Conservation (phyloP, 192 early-diverging fungal genomes). For the Coemansia sp. region DNA sequence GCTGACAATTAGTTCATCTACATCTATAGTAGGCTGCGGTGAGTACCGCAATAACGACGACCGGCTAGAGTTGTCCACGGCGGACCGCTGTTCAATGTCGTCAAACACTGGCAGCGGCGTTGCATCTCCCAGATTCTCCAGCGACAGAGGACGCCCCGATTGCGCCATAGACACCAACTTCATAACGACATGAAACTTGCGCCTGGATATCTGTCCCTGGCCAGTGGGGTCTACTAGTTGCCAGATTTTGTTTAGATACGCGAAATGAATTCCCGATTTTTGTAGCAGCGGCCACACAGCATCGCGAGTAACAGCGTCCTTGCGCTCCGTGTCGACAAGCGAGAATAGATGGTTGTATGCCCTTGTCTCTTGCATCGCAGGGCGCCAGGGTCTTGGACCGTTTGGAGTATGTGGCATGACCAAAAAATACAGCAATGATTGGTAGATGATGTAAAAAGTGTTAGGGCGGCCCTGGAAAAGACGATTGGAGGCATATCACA, state of each 20-base stretch:
- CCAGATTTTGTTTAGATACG: conserved; percentile 15
- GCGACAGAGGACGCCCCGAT: conserved; percentile 16
- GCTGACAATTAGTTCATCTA: conserved; percentile 21
- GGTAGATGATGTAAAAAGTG: neutral
- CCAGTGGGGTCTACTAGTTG: conserved; percentile 12
- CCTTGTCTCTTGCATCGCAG: conserved; percentile 30
- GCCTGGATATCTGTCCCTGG: conserved; percentile 12
- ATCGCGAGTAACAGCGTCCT: neutral
- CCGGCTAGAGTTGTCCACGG: neutral
- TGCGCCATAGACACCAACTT: conserved; percentile 39
- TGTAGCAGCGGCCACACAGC: conserved; percentile 15
- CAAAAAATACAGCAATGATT: neutral
- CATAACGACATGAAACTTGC: conserved; percentile 33
- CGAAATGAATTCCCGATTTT: conserved; percentile 12
- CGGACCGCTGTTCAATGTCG: conserved; percentile 8
- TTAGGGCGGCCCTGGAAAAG: neutral
- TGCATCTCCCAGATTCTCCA: conserved; percentile 13
- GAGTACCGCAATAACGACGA: conserved; percentile 29
- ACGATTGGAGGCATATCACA: neutral
- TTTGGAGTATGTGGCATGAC: neutral
- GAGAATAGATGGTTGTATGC: conserved; percentile 33
- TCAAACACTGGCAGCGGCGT: conserved; percentile 27
- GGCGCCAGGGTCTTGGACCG: conserved; percentile 32
- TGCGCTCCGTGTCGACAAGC: conserved; percentile 16
- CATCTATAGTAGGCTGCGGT: conserved; percentile 31